Base-by-base conservation (phyloP, 1,284 basidiomycete species). In the Irpex sp. region DNA sequence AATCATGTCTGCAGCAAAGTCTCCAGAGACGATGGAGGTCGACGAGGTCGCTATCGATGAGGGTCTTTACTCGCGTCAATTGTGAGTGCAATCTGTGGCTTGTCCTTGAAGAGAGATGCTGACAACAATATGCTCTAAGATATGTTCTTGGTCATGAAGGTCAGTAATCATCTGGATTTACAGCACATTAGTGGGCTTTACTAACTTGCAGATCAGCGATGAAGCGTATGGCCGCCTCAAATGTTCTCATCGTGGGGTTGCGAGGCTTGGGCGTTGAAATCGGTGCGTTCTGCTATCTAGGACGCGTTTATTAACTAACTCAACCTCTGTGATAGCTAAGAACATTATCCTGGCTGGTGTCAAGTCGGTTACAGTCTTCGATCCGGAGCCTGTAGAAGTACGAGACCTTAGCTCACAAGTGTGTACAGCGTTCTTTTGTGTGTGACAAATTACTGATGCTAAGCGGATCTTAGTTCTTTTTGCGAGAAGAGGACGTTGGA, bases 151-250 rank as follows among this genome's bases (percentile, higher is more conserved):
- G 95, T 36, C 94, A 97, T 75, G 95, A 97, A 84, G 95, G 95
- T 94, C 71, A 36, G 60, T 54, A 33, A 19, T 45, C 37, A 10
- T 12, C 33, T 28, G 36, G 23, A 18, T 16, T 28, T 28, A 21
- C 54, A 6, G 7, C 37, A 12, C 39, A 18, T 54, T 35, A 3
- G 28, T 21, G 3, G 51, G 53, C 37, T 4, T 65, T 47, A 66
- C 59, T 33, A 39, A 39, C 18, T n/a, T 36, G n/a, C 57, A 52
- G 33, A 23, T 28, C 71, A 95, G 96, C 96, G 53, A 99, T 99
- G 97, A 98, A 98, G 83, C 91, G 90, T 73, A 99, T 99, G 97
- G 96, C 97, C 7, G 82, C 85, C 33, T 98, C 96, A 60, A 97
- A 98, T 73, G 92, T 99, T 55, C 86, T 99, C 64, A 88, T 99